A percentile compares a stretch with the other conserved stretches of the same genome.
Conservation (phyloP, 2,329 filamentous ascomycete species). For the Rhynchosporium graminicola region DNA sequence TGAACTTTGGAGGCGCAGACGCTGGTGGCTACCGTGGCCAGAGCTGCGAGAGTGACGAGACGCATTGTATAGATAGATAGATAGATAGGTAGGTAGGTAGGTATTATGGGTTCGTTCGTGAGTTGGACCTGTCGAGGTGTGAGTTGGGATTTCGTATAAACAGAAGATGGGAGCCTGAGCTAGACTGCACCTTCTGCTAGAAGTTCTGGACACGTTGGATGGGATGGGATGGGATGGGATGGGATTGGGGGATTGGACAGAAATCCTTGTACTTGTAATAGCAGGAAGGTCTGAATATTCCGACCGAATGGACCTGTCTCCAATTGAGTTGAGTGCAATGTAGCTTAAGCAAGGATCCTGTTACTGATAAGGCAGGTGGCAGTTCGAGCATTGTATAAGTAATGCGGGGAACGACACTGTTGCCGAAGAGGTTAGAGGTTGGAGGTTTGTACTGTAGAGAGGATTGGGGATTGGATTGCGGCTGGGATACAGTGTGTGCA, state of each 20-base stretch:
- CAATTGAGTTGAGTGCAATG: not conserved
- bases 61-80: conserved; percentile 32
- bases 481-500: too few species aligned
- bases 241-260: not conserved
- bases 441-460: too few species aligned
- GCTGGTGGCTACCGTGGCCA: conserved; percentile 34
- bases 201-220: conserved; percentile 28
- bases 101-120: conserved; percentile 1
- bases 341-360: not conserved
- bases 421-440: not conserved
- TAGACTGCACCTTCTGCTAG: not conserved
- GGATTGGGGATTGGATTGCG: too few species aligned
- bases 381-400: too few species aligned
- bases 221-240: not conserved
- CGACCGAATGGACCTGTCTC: conserved; percentile 11
- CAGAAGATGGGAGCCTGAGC: not conserved
- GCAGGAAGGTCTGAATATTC: not conserved
- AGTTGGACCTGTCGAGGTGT: not conserved
- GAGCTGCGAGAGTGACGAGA: conserved; percentile 37
- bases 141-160: conserved; percentile 8
- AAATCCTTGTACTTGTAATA: not conserved
- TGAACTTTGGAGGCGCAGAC: conserved; percentile 53
- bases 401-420: not conserved
- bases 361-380: too few species aligned
- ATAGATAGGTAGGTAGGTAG: conserved; percentile 11